Evolutionary conservation across 495 filamentous ascomycete genomes (phyloP).

Genomic region (Neurospora sp.): DNA sequence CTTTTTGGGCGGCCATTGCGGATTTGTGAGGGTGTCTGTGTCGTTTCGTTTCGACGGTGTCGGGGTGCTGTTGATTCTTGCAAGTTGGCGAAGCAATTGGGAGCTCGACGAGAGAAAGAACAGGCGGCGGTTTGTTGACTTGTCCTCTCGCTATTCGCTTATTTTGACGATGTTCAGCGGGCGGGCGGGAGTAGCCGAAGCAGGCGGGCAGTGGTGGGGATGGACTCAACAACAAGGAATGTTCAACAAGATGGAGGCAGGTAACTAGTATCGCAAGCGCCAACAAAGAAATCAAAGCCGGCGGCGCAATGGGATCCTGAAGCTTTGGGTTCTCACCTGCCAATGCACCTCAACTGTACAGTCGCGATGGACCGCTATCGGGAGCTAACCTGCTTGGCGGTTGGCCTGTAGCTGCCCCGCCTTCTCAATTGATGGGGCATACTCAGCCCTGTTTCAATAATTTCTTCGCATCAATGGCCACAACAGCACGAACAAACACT

Average conservation of each 20-base stretch:
- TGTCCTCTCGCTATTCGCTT: background rate
- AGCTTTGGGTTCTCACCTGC: background rate
- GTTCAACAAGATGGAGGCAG: background rate
- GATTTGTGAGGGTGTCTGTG: background rate
- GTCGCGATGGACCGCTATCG: background rate
- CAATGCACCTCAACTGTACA: background rate
- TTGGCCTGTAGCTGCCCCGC: background rate
- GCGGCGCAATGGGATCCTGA: background rate
- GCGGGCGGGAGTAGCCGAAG: background rate
- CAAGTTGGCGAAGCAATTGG: background rate
- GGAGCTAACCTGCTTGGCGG: background rate
- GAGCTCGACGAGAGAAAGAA: background rate
- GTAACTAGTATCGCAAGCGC: background rate
- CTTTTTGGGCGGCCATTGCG: conserved; percentile 36
- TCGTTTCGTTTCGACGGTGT: background rate
- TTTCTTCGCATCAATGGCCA: background rate
- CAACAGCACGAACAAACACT: background rate
- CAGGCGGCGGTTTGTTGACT: background rate
- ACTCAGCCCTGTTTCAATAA: background rate
- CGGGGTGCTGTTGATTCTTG: background rate
- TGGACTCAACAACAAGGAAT: background rate
- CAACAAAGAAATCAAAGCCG: background rate
- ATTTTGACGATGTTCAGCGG: background rate
- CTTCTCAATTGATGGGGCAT: background rate
- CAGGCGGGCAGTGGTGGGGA: background rate